Evolutionary conservation across 2,329 filamentous ascomycete genomes (phyloP), one percentile per base, ranked within the genome.

Genomic region (Furcasterigmium sp.): DNA sequence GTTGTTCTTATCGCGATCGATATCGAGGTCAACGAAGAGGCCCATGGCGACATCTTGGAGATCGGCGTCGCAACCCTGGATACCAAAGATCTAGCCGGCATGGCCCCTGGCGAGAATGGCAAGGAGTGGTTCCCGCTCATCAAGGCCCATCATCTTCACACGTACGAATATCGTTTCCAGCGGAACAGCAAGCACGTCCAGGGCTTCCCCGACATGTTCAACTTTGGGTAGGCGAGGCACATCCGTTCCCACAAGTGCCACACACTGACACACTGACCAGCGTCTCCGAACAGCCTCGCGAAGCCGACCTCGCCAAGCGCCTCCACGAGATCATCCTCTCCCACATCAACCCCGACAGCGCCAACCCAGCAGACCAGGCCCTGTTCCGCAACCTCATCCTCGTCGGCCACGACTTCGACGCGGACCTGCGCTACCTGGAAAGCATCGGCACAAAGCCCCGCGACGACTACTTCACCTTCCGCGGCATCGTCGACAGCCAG

Each of bases 61-160:
- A 73, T 98, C 30, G 93, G 93, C 1, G 71, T 98, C 32, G 84
- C 88, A 2, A 82, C 84, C 3, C 70, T 97, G 0, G 90, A 97
- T 58, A 90, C 85, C 1, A 53, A 62, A 5, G 62, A 75, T 29
- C 57, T 89, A 18, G 53, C 63, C 1, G 65, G 61, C 8, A 48
- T 81, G 1, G 55, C 77, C 0, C 85, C 87, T 3, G 87, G 87
- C 1, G 54, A 67, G 3, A 62, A 69, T 20, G 87, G 82, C 3
- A 53, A 67, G 32, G 72, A 80, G 29, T 96, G 91, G 90, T 76
- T 79, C 50, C 53, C 67, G 0, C 62, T 73, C 40, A 85, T 96
- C 50, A 69, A 78, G 23, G 79, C 77, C 11, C 77, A 84, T 20
- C 93, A 98, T 61, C 78, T 95, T 47, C 80, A 87, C 39, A 80